phyloP scores from a whole-genome alignment of 176 grass and related monocot genomes.

The Calamus simplicifolius region DNA sequence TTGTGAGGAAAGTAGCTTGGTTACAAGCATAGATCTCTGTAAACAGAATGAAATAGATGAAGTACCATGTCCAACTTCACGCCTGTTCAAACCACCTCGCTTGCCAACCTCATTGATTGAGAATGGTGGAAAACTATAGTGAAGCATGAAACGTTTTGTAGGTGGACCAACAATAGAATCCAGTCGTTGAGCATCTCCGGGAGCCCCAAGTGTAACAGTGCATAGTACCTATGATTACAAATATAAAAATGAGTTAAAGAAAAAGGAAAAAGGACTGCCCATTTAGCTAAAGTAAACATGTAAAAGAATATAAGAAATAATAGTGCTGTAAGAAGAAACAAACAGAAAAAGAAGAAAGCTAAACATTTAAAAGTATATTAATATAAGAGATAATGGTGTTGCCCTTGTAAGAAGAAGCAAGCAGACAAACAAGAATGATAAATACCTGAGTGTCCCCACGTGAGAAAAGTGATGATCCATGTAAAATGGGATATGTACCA shows the following conservation, averaged over 20 bases:
- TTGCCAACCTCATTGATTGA: constrained; percentile 95
- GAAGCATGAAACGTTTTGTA: constrained; percentile 98
- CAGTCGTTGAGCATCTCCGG: constrained; percentile 85
- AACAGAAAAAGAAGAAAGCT: no score
- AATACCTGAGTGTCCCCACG: constrained; percentile 83
- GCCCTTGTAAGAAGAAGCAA: no score
- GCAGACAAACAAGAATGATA: no score
- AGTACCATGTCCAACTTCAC: constrained; percentile 98
- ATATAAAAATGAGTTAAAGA: neutral
- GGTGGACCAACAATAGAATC: constrained; percentile 96
- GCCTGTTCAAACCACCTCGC: constrained; percentile 76
- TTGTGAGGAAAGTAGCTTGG: no score
- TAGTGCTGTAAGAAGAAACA: no score
- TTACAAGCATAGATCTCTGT: neutral
- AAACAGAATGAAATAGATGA: constrained; percentile 13
- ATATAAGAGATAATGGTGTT: no score
- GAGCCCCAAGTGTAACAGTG: constrained; percentile 91
- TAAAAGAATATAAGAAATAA: no score
- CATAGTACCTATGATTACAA: constrained; percentile 67
- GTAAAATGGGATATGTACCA: constrained; percentile 53
- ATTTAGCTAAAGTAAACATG: no score
- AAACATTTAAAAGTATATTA: no score
- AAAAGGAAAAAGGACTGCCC: no score
- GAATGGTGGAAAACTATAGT: constrained; percentile 95
- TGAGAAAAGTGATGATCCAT: constrained; percentile 94